These are phyloP conservation scores for Trypanosoma scelopori DNA, from an alignment of 208 protist species.

Conservation along the genomic window DNA sequence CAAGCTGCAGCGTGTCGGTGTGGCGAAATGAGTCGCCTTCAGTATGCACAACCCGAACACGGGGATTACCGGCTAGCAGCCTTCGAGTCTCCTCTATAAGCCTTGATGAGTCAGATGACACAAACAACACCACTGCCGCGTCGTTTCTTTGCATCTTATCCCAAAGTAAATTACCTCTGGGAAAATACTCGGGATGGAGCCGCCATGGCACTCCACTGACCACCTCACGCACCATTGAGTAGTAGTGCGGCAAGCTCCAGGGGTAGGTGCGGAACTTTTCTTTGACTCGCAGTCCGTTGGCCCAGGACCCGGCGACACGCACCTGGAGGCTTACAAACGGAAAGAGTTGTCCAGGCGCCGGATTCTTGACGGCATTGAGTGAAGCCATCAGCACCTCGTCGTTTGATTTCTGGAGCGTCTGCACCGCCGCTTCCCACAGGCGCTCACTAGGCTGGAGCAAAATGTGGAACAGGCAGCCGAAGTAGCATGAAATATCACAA, in stretches of 20 bases:
- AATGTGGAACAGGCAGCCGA: slow-evolving; percentile 22
- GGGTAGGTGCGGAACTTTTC: slow-evolving; percentile 25
- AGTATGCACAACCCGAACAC: slow-evolving; percentile 5
- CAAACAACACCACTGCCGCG: slow-evolving; percentile 15
- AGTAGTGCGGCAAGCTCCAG: slow-evolving; percentile 21
- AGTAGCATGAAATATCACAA: slow-evolving; percentile 31
- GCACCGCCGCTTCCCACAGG: not conserved
- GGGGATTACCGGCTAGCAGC: not conserved
- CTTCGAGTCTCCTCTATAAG: slow-evolving; percentile 8
- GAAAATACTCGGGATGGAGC: slow-evolving; percentile 4
- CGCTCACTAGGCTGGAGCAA: slow-evolving; percentile 25
- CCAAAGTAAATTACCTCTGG: not conserved
- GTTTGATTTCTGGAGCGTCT: slow-evolving; percentile 2
- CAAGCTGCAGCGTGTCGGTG: slow-evolving; percentile 21
- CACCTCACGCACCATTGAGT: slow-evolving; percentile 8
- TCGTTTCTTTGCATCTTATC: not conserved
- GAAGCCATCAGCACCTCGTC: not conserved
- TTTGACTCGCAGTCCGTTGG: slow-evolving; percentile 10
- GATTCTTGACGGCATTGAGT: not conserved
- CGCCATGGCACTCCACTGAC: slow-evolving; percentile 1
- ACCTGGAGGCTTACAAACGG: slow-evolving; percentile 27
- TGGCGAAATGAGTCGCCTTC: slow-evolving; percentile 21
- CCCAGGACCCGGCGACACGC: slow-evolving; percentile 22
- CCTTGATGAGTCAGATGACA: slow-evolving; percentile 28
- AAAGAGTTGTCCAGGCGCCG: not conserved